Conservation (phyloP, 805 yeast genomes). For the Kodamaea neixiangensis region DNA sequence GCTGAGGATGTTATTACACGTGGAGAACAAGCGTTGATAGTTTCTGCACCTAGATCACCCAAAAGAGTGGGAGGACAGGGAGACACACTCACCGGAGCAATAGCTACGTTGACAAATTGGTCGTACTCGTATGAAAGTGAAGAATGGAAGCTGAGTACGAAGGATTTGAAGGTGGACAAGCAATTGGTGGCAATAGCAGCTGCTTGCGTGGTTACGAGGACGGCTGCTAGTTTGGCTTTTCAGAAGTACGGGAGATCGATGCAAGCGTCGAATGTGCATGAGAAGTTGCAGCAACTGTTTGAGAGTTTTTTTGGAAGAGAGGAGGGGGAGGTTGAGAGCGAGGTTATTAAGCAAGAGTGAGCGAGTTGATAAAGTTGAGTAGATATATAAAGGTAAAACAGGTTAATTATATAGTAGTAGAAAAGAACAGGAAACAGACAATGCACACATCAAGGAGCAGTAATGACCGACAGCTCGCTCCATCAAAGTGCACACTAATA, state of each 20-base stretch:
- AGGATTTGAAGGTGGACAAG: conserved; percentile 20
- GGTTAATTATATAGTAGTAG: too few relatives aligned
- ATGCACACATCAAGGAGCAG: too few relatives aligned
- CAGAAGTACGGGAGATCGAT: conserved; percentile 67
- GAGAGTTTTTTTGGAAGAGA: conserved; percentile 28
- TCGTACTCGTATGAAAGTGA: conserved; percentile 59
- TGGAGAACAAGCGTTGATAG: conserved; percentile 44
- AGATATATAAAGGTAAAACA: too few relatives aligned
- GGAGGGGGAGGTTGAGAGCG: too few relatives aligned
- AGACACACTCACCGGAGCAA: conserved; percentile 82
- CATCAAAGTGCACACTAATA: too few relatives aligned
- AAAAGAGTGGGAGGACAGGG: conserved; percentile 97
- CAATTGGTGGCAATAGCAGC: conserved; percentile 64
- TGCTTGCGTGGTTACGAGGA: conserved; percentile 67
- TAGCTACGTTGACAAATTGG: conserved; percentile 86
- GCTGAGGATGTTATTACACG: conserved; percentile 60
- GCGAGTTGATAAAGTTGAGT: too few relatives aligned
- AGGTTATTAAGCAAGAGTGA: too few relatives aligned
- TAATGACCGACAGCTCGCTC: too few relatives aligned
- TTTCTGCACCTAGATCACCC: conserved; percentile 59
- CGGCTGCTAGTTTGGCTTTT: conserved; percentile 67
- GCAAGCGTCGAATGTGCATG: conserved; percentile 83
- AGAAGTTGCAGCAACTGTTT: conserved; percentile 53
- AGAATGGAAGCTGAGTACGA: conserved; percentile 46
- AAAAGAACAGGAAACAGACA: too few relatives aligned